Percentiles rank a stretch among this genome's conserved stretches.
Evolutionary conservation across 176 grass and related monocot genomes (phyloP).

Genomic region (Musa acuminata): DNA sequence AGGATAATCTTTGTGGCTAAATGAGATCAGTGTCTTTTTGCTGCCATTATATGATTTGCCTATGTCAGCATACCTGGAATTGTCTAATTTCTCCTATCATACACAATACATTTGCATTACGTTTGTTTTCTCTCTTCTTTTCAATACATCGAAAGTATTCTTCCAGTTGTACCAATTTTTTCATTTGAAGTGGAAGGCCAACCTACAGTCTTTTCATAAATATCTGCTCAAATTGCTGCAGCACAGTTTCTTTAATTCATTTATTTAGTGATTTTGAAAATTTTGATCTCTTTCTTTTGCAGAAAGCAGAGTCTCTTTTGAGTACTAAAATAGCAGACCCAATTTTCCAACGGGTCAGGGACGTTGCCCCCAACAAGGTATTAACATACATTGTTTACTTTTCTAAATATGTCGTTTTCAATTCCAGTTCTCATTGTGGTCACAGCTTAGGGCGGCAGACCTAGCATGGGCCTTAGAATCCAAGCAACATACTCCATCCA

Average conservation of each 20-base stretch:
- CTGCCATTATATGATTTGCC: no score
- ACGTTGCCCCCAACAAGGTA: constrained; percentile 99
- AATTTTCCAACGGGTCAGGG: constrained; percentile 71
- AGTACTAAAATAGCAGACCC: constrained; percentile 62
- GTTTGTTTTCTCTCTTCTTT: neutral
- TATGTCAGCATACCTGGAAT: no score
- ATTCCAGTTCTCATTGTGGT: neutral
- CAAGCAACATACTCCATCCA: no score
- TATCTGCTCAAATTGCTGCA: neutral
- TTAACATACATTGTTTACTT: neutral
- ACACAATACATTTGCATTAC: neutral
- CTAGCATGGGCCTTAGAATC: no score
- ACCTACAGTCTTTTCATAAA: no score
- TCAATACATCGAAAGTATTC: neutral
- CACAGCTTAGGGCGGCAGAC: neutral
- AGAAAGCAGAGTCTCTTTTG: constrained; percentile 67
- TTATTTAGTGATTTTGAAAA: neutral
- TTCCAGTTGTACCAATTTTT: no score
- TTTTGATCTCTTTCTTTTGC: constrained; percentile 12
- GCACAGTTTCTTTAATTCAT: constrained; percentile 3
- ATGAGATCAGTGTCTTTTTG: no score
- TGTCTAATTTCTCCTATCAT: no score
- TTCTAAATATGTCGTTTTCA: neutral
- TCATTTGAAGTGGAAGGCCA: no score
- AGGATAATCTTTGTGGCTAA: no score